A percentile compares a stretch with the other conserved stretches of the same genome.
These are phyloP conservation scores for Coemansia erecta DNA, from an alignment of 192 early-diverging fungal genomes.

Conservation along the genomic window DNA sequence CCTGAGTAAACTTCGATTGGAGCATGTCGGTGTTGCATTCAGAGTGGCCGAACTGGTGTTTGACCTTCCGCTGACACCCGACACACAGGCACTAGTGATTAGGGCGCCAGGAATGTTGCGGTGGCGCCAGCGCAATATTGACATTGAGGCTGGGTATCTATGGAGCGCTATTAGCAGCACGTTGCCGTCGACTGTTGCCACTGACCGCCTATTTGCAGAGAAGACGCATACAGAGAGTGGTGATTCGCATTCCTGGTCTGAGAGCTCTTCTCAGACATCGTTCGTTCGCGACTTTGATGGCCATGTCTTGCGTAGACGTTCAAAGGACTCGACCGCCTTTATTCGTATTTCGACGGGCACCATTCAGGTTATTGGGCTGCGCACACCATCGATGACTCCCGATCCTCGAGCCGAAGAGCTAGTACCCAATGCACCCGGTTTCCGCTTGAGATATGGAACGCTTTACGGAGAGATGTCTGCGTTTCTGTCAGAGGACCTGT, in stretches of 20 bases:
- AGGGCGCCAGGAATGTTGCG: constrained; percentile 40
- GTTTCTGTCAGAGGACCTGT: constrained; percentile 49
- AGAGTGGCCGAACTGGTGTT: constrained; percentile 37
- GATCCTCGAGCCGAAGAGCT: constrained; percentile 47
- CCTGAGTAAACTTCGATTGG: constrained; percentile 45
- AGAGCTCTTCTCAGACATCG: constrained; percentile 5
- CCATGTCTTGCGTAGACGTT: constrained; percentile 11
- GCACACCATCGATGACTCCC: constrained; percentile 44
- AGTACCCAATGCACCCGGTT: constrained; percentile 21
- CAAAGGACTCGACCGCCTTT: constrained; percentile 50
- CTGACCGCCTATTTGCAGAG: constrained; percentile 7
- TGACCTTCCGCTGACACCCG: constrained; percentile 41
- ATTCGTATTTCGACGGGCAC: constrained; percentile 23
- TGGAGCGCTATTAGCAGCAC: constrained; percentile 44
- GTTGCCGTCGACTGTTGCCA: constrained; percentile 15
- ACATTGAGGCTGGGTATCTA: constrained; percentile 37
- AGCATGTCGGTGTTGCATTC: constrained; percentile 38
- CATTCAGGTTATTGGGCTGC: constrained; percentile 36
- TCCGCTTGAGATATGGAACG: constrained; percentile 32
- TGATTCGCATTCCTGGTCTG: constrained; percentile 17
- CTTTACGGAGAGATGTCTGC: constrained; percentile 52
- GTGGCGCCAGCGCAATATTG: constrained; percentile 43
- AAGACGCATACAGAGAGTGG: neutral
- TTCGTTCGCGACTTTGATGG: constrained; percentile 24
- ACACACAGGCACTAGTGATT: constrained; percentile 18